Evolutionary conservation across 495 filamentous ascomycete genomes (phyloP), one percentile per base, ranked within the genome.

Genomic region (Aspergillus bertholletiae): DNA sequence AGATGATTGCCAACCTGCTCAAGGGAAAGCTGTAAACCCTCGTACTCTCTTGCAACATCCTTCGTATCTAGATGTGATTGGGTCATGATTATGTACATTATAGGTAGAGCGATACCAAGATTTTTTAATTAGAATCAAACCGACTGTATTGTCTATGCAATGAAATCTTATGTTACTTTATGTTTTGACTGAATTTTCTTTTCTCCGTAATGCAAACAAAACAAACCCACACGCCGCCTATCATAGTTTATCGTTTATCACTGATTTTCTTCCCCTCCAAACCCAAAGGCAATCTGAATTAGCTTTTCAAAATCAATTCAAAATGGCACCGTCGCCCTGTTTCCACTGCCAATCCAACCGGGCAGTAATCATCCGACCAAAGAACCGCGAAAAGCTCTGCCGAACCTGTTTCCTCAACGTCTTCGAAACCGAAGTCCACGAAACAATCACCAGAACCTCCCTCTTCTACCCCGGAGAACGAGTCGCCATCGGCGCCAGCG

Each of bases 401-500:
- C 90, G 88, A 59, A 57, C 72, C 3, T 97, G 95, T 71, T 98
- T 98, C 74, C 81, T 96, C 52, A 51, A 70, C 21, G 74, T 92
- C 48, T 98, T 98, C 68, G 94, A 98, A 68, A 80, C 86, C 57
- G 94, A 98, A 77, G 87, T 96, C 50, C 92, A 97, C 70, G 84
- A 92, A 60, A 97, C 94, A 5, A 96, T 98, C 71, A 87, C 77
- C 9, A 76, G 83, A 7, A 86, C 88, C 13, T 72, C 77, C 22
- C 82, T 98, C 32, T 98, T 98, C 75, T 72, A 78, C 30, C 87
- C 77, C 21, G 94, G 95, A 32, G 93, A 97, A 68, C 85, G 84
- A 49, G 80, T 98, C 24, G 94, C 94, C 21, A 96, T 98, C 67
- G 94, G 94, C 43, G 94, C 94, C 30, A 97, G 93, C 2, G 94